phyloP scores from a whole-genome alignment of 176 grass and related monocot species.

The Areca catechu region DNA sequence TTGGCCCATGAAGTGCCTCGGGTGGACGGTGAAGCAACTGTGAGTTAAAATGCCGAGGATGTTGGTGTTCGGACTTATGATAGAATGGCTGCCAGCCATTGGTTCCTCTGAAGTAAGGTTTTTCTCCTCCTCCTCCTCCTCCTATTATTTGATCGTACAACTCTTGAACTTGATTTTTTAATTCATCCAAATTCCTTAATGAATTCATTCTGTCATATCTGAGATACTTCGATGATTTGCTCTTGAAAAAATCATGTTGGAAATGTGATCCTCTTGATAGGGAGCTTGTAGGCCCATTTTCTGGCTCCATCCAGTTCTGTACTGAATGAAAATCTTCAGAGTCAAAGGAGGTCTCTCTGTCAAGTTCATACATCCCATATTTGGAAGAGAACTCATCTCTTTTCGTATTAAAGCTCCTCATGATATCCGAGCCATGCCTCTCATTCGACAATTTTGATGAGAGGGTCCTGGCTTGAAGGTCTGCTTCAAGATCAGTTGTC shows the following conservation, averaged over 20 bases:
- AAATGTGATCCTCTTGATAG: slow-evolving; percentile 26
- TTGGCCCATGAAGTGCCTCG: slow-evolving; percentile 5
- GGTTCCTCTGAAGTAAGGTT: slow-evolving; percentile 18
- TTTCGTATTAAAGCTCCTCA: slow-evolving; percentile 20
- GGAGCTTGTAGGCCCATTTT: slow-evolving; percentile 37
- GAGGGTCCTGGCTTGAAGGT: slow-evolving; percentile 1
- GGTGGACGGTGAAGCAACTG: slow-evolving; percentile 26
- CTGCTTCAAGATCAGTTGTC: slow-evolving; percentile 1
- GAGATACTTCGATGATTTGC: slow-evolving; percentile 20
- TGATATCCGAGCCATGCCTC: slow-evolving; percentile 13
- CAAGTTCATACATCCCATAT: slow-evolving; percentile 23
- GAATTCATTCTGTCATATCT: slow-evolving; percentile 25
- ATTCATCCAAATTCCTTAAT: slow-evolving; percentile 64
- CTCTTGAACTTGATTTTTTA: slow-evolving; percentile 51
- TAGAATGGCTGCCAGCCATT: slow-evolving; percentile 29
- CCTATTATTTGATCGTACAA: slow-evolving; percentile 34
- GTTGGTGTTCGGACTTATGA: slow-evolving; percentile 11
- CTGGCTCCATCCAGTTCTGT: slow-evolving; percentile 40
- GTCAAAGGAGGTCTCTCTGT: slow-evolving; percentile 45
- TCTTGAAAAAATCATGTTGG: slow-evolving; percentile 17
- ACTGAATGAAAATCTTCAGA: slow-evolving; percentile 48
- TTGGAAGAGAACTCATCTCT: slow-evolving; percentile 24
- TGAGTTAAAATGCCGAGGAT: slow-evolving; percentile 27
- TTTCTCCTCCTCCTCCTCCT: slow-evolving; percentile 23
- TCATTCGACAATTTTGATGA: slow-evolving; percentile 37